Conservation (phyloP, 1,284 basidiomycete species). For the Rhodotorula sp. region DNA sequence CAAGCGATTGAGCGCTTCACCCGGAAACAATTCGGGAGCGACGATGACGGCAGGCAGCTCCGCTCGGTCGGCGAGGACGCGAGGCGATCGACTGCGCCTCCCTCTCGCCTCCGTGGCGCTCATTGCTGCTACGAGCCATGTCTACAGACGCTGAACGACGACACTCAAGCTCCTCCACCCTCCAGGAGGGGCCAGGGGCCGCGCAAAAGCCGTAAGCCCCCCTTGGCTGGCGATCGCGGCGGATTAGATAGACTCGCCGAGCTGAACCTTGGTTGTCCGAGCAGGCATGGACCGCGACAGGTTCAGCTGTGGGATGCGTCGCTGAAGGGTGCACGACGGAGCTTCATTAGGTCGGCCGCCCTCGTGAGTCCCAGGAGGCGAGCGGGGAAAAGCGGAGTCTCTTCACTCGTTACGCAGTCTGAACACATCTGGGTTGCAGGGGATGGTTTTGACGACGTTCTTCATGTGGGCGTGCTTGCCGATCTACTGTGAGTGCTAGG, state of each 20-base stretch:
- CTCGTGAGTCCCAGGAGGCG: conserved; percentile 31
- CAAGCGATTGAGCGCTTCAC: too few relatives aligned
- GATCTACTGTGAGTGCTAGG: conserved; percentile 43
- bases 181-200: background rate
- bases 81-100: too few relatives aligned
- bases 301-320: conserved; percentile 38
- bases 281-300: background rate
- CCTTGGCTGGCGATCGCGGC: background rate
- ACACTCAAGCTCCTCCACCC: conserved; percentile 1
- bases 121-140: conserved; percentile 5
- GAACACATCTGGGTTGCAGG: background rate
- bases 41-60: background rate
- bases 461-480: conserved; percentile 45
- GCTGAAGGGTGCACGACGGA: conserved; percentile 40
- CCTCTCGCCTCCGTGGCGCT: too few relatives aligned
- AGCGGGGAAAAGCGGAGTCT: too few relatives aligned
- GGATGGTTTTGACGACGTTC: background rate
- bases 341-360: conserved; percentile 41
- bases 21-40: background rate
- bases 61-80: too few relatives aligned
- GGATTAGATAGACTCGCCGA: background rate
- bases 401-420: too few relatives aligned
- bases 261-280: background rate
- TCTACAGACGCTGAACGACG: background rate
- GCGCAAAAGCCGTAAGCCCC: background rate